These are phyloP conservation scores for Leccinum rimulosum DNA, from an alignment of 768 basidiomycete genomes.

Conservation along the genomic window DNA sequence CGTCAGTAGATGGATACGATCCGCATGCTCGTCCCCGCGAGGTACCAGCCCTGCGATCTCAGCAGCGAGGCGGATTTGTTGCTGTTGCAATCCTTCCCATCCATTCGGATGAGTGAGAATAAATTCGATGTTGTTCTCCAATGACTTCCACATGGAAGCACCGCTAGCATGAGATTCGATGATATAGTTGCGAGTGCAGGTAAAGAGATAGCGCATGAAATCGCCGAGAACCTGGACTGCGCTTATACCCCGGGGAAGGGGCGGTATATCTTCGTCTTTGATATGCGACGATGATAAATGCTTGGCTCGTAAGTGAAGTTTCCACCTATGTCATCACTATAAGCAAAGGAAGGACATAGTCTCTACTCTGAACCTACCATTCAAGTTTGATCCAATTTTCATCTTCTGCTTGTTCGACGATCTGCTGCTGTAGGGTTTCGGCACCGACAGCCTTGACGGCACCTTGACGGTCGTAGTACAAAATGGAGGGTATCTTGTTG, in stretches of 20 bases:
- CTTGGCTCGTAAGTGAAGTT: conserved; percentile 36
- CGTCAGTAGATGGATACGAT: conserved; percentile 26
- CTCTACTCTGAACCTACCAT: conserved; percentile 28
- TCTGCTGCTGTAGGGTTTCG: conserved; percentile 36
- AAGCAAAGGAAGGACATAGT: background rate
- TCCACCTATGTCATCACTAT: conserved; percentile 21
- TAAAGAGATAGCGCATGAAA: conserved; percentile 29
- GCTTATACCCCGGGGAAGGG: conserved; percentile 23
- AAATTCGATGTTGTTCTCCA: conserved; percentile 21
- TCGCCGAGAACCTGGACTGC: conserved; percentile 24
- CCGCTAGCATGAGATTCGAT: conserved; percentile 29
- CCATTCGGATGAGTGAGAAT: conserved; percentile 33
- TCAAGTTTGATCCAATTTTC: conserved; percentile 38
- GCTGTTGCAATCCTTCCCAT: conserved; percentile 32
- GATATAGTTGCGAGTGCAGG: conserved; percentile 23
- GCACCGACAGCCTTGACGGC: conserved; percentile 41
- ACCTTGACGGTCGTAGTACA: conserved; percentile 45
- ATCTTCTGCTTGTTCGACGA: conserved; percentile 39
- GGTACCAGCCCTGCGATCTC: conserved; percentile 27
- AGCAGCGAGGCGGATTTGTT: conserved; percentile 28
- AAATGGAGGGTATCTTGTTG: conserved; percentile 47
- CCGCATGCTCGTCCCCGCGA: conserved; percentile 3
- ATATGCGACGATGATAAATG: conserved; percentile 24
- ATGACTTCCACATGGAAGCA: conserved; percentile 20
- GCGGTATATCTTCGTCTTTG: conserved; percentile 18